These are phyloP conservation scores for Oryza meridionalis DNA, from an alignment of 176 grass and related monocot species.

Conservation along the genomic window DNA sequence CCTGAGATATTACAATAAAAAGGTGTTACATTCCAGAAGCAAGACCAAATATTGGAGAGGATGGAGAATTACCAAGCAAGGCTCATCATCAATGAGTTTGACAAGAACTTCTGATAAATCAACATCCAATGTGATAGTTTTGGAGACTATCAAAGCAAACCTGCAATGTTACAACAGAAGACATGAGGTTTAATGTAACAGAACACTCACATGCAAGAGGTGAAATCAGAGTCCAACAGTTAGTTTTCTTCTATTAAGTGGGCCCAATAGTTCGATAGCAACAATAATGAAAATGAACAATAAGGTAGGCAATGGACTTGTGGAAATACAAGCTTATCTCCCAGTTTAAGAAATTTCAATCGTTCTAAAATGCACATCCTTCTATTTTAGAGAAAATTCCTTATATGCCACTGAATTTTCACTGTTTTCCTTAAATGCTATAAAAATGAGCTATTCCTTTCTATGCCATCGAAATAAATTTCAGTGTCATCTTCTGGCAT, in stretches of 20 bases:
- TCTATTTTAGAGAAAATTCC: too few relatives aligned
- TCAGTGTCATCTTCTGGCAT: too few relatives aligned
- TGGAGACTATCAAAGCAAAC: slow-evolving; percentile 81
- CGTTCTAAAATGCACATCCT: neutral
- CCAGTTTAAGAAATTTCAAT: slow-evolving; percentile 2
- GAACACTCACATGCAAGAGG: neutral
- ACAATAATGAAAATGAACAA: slow-evolving; percentile 18
- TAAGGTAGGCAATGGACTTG: neutral
- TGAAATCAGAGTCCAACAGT: neutral
- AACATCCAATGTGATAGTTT: slow-evolving; percentile 63
- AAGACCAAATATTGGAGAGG: slow-evolving; percentile 12
- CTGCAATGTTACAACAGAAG: slow-evolving; percentile 48
- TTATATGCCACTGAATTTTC: too few relatives aligned
- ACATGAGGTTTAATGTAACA: neutral
- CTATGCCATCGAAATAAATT: too few relatives aligned
- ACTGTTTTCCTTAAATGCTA: too few relatives aligned
- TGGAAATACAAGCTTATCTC: slow-evolving; percentile 17
- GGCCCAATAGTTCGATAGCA: neutral
- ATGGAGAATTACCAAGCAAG: slow-evolving; percentile 55
- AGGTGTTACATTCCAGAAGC: slow-evolving; percentile 1
- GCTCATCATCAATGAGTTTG: slow-evolving; percentile 51
- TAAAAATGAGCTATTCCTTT: too few relatives aligned
- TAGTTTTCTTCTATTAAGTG: neutral
- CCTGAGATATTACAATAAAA: slow-evolving; percentile 42
- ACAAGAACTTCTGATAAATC: slow-evolving; percentile 53